Percentiles rank a stretch among this genome's conserved stretches.
phyloP scores from a whole-genome alignment of 352 stramenopile species.

The Phytophthora nicotianae region DNA sequence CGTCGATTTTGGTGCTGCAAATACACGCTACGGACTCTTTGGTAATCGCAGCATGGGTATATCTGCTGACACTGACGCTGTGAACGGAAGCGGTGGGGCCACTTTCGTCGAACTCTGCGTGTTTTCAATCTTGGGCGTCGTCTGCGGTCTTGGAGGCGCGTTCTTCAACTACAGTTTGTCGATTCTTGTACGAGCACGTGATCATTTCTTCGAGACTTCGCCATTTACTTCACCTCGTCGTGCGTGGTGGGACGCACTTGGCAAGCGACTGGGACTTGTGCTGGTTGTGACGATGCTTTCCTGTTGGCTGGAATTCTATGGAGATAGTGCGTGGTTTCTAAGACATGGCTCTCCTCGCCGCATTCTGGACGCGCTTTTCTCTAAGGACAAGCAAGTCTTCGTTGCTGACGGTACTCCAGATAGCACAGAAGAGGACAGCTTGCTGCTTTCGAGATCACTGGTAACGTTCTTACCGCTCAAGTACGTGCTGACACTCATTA shows the following conservation, averaged over 20 bases:
- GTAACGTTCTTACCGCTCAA: slow-evolving; percentile 83
- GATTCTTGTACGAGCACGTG: slow-evolving; percentile 61
- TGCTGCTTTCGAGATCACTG: slow-evolving; percentile 74
- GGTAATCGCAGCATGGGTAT: slow-evolving; percentile 74
- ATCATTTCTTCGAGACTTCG: slow-evolving; percentile 47
- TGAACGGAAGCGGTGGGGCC: slow-evolving; percentile 41
- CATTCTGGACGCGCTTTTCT: slow-evolving; percentile 73
- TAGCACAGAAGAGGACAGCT: slow-evolving; percentile 41
- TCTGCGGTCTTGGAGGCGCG: slow-evolving; percentile 70
- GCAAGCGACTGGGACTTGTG: slow-evolving; percentile 67
- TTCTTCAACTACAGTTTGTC: slow-evolving; percentile 77
- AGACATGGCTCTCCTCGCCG: slow-evolving; percentile 67
- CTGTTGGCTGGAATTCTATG: slow-evolving; percentile 79
- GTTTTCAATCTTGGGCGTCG: slow-evolving; percentile 69
- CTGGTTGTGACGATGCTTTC: slow-evolving; percentile 63
- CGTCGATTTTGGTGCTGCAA: slow-evolving; percentile 67
- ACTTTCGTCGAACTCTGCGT: slow-evolving; percentile 58
- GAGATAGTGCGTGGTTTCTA: slow-evolving; percentile 82
- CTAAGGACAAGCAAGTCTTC: slow-evolving; percentile 65
- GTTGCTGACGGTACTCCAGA: slow-evolving; percentile 16
- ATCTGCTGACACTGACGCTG: slow-evolving; percentile 45
- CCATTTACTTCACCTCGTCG: slow-evolving; percentile 10
- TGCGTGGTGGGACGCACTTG: slow-evolving; percentile 53
- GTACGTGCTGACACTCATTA: slow-evolving; percentile 76
- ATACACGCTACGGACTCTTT: slow-evolving; percentile 75